Evolutionary conservation across 768 basidiomycete genomes (phyloP), one percentile per base, ranked within the genome.

Genomic region (Lactifluus subvellereus): DNA sequence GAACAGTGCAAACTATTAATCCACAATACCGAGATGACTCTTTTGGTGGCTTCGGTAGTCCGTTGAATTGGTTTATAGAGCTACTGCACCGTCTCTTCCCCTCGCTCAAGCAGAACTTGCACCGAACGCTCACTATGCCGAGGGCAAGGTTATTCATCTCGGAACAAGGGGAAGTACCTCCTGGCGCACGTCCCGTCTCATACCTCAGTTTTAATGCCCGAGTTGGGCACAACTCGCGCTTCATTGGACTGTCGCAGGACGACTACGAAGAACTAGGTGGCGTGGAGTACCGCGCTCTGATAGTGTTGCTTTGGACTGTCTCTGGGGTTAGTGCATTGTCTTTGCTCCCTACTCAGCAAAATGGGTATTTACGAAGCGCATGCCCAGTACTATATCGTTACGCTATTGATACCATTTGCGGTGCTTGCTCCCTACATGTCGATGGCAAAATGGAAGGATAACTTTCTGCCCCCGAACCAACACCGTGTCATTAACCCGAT

Each of bases 181-280:
- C 20, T 4, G 60, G 60, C 14, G 51, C 57, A 49, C 57, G 73
- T 73, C 27, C 76, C 77, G n/a, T 73, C 72, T 55, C 70, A 70
- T 48, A 73, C 69, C 35, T 67, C 35, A 53, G 27, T 74, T 75
- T 61, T 47, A 33, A 32, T 1, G 61, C 60, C 80, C 76, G 68
- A 73, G 75, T 14, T 91, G 88, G 4, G 77, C 87, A 1, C 94
- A 97, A 72, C 84, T 97, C 59, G 80, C 86, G 5, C 94, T 96
- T 71, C 82, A 88, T 48, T 86, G 78, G 74, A 68, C 74, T 95
- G 54, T 89, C 85, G 0, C 79, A 83, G 16, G 89, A 91, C 49
- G 87, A 97, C 66, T 76, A 89, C 69, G 91, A 95, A 63, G 92
- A 95, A 70, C 76, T 98, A 6, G 95, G 94, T 5, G 94, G 94